These are phyloP conservation scores for Ilyonectria robusta DNA, from an alignment of 2,329 filamentous ascomycete genomes.

Conservation along the genomic window DNA sequence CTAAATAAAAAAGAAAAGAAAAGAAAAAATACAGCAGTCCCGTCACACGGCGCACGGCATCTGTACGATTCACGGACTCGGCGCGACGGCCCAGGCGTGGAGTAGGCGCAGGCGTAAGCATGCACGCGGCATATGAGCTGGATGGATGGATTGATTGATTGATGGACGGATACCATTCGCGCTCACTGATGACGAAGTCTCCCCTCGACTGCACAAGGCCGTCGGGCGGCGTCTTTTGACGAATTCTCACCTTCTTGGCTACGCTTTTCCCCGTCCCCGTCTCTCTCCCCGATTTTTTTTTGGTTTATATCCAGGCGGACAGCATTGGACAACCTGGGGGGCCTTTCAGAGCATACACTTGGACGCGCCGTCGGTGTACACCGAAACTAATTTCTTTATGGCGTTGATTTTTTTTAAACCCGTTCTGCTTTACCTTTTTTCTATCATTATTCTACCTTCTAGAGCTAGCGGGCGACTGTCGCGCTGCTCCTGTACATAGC, in stretches of 20 bases:
- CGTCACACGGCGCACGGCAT: slow-evolving; percentile 11
- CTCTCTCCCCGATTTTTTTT: slow-evolving; percentile 32
- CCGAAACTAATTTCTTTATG: slow-evolving; percentile 21
- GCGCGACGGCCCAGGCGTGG: slow-evolving; percentile 33
- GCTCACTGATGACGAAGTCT: slow-evolving; percentile 34
- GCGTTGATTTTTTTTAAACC: slow-evolving; percentile 15
- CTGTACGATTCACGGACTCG: slow-evolving; percentile 46
- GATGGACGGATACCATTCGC: slow-evolving; percentile 42
- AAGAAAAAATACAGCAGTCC: slow-evolving; percentile 29
- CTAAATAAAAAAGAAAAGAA: background rate
- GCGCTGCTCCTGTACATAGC: slow-evolving; percentile 42
- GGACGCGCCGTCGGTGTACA: slow-evolving; percentile 19
- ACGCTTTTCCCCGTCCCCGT: slow-evolving; percentile 38
- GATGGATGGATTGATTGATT: slow-evolving; percentile 36
- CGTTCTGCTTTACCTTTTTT: slow-evolving; percentile 29
- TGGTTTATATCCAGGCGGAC: slow-evolving; percentile 13
- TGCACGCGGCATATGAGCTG: slow-evolving; percentile 38
- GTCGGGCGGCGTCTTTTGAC: slow-evolving; percentile 22
- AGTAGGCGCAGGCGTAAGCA: slow-evolving; percentile 39
- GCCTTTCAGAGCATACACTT: slow-evolving; percentile 16
- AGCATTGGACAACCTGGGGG: slow-evolving; percentile 12
- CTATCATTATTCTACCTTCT: slow-evolving; percentile 37
- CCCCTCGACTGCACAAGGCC: slow-evolving; percentile 21
- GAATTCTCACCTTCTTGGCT: slow-evolving; percentile 27
- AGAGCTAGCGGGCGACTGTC: slow-evolving; percentile 40